These are phyloP conservation scores for Ophiocordyceps camponoti-floridani DNA, from an alignment of 2,329 filamentous ascomycete genomes.

Conservation along the genomic window DNA sequence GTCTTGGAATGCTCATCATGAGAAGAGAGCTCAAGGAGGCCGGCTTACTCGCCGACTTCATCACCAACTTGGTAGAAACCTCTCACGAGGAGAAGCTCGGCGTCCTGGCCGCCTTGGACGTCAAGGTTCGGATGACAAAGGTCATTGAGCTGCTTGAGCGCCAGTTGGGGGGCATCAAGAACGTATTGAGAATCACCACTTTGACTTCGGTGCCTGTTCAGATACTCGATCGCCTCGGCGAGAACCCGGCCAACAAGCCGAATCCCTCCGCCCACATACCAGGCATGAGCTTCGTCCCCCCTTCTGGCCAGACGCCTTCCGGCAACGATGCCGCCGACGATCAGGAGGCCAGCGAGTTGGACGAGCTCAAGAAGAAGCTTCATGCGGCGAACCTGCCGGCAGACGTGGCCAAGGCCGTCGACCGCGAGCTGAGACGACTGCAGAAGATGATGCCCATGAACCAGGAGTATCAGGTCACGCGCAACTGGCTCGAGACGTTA, in stretches of 20 bases:
- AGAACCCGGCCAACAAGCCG: conserved; percentile 16
- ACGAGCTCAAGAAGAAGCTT: conserved; percentile 78
- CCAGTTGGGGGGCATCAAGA: conserved; percentile 70
- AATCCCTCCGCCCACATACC: conserved; percentile 19
- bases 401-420: conserved; percentile 79
- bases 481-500: conserved; percentile 86
- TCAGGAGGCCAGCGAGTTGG: conserved; percentile 74
- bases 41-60: conserved; percentile 80
- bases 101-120: conserved; percentile 62
- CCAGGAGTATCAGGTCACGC: conserved; percentile 84
- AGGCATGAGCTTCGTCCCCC: conserved; percentile 17
- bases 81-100: conserved; percentile 82
- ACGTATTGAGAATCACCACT: conserved; percentile 70
- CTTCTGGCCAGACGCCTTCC: conserved; percentile 18
- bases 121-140: conserved; percentile 60
- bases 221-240: conserved; percentile 34
- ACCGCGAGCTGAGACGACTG: conserved; percentile 71
- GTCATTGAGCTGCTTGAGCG: conserved; percentile 72
- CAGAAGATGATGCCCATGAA: conserved; percentile 94
- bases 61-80: conserved; percentile 81
- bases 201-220: conserved; percentile 51
- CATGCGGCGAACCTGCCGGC: conserved; percentile 64
- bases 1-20: conserved; percentile 74
- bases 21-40: conserved; percentile 70
- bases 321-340: conserved; percentile 42